Evolutionary conservation across 805 yeast species (phyloP).

Genomic region (Kodamaea laetipori): DNA sequence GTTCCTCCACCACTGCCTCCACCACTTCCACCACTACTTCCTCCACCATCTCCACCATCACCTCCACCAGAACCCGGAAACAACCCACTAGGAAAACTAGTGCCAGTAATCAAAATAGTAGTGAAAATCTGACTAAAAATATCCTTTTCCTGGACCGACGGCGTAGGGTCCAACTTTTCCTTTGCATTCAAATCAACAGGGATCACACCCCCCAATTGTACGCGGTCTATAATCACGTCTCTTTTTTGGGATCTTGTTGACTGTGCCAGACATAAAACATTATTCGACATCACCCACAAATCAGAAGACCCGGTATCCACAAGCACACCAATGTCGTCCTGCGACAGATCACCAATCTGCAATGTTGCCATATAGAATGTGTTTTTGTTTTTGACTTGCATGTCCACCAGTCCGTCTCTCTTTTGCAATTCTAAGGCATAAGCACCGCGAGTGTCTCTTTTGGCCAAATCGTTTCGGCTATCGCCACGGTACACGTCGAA

Average conservation of each 20-base stretch:
- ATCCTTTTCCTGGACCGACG: background rate
- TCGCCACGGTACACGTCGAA: slow-evolving; percentile 25
- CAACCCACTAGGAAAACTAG: slow-evolving; percentile 4
- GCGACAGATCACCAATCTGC: slow-evolving; percentile 32
- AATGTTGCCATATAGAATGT: slow-evolving; percentile 34
- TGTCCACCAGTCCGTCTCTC: slow-evolving; percentile 21
- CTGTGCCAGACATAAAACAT: slow-evolving; percentile 24
- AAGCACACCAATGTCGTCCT: slow-evolving; percentile 31
- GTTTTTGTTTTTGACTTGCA: slow-evolving; percentile 25
- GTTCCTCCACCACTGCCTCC: background rate
- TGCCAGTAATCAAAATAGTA: slow-evolving; percentile 9
- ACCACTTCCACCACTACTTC: background rate
- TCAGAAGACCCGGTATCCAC: slow-evolving; percentile 48
- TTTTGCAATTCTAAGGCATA: slow-evolving; percentile 14
- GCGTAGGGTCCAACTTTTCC: background rate
- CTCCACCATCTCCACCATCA: background rate
- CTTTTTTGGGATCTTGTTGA: slow-evolving; percentile 9
- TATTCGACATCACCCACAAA: slow-evolving; percentile 42
- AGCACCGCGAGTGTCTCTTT: slow-evolving; percentile 4
- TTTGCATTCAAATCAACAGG: background rate
- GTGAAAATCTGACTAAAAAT: slow-evolving; percentile 1
- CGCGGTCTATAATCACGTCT: slow-evolving; percentile 1
- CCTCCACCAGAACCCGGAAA: background rate
- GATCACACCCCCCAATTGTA: background rate
- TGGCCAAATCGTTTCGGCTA: slow-evolving; percentile 6